Percentiles rank a stretch among this genome's conserved stretches.
phyloP scores from a whole-genome alignment of 2,329 filamentous ascomycete genomes.

The Xylariaceae sp. region DNA sequence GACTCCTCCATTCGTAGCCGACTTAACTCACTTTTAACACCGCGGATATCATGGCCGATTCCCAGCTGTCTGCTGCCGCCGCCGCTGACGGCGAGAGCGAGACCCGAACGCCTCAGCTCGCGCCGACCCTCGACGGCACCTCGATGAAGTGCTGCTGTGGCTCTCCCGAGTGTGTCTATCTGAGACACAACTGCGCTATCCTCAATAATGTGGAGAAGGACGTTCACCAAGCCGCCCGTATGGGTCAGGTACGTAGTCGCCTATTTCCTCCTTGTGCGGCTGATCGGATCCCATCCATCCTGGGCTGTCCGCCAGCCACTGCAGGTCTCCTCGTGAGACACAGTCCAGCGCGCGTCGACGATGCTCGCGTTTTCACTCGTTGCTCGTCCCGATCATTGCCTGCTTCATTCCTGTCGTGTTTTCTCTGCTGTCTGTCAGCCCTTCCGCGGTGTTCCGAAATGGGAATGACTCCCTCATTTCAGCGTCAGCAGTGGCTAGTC shows the following conservation, averaged over 20 bases:
- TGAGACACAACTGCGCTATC: slow-evolving; percentile 73
- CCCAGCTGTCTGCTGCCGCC: slow-evolving; percentile 6
- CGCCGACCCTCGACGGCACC: slow-evolving; percentile 27
- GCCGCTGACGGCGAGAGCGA: slow-evolving; percentile 10
- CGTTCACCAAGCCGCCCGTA: slow-evolving; percentile 75
- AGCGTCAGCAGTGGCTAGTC: not conserved
- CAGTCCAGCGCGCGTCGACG: too few relatives aligned
- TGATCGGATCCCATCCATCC: not conserved
- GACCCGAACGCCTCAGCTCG: slow-evolving; percentile 9
- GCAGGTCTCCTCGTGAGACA: too few relatives aligned
- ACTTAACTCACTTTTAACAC: slow-evolving; percentile 4
- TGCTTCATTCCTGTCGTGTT: not conserved
- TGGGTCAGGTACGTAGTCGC: slow-evolving; percentile 76
- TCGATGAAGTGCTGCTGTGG: slow-evolving; percentile 77
- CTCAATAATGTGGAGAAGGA: slow-evolving; percentile 81
- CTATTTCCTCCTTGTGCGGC: slow-evolving; percentile 1
- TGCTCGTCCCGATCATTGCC: not conserved
- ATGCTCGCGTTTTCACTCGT: too few relatives aligned
- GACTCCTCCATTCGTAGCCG: slow-evolving; percentile 3
- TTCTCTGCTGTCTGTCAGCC: not conserved
- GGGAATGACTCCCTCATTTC: slow-evolving; percentile 9
- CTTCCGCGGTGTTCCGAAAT: not conserved
- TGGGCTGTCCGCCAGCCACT: not conserved
- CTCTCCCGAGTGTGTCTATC: slow-evolving; percentile 67
- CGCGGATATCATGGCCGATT: slow-evolving; percentile 14